A percentile compares a stretch with the other conserved stretches of the same genome.
phyloP scores from a whole-genome alignment of 257 asterid species.

The Rhazya stricta region DNA sequence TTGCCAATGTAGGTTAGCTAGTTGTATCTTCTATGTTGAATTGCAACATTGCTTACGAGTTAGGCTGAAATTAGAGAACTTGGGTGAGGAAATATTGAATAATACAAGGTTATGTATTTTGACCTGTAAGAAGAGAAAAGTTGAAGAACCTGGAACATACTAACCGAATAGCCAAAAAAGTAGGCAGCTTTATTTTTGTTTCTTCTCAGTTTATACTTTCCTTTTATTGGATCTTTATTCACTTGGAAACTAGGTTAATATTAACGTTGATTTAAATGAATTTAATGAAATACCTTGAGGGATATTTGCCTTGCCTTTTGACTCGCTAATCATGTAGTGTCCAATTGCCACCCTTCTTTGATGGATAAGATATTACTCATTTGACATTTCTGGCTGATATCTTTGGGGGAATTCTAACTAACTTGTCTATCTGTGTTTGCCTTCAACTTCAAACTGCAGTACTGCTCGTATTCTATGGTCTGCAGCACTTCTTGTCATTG shows the following conservation, averaged over 20 bases:
- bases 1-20: not conserved
- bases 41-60: not conserved
- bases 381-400: not conserved
- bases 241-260: not conserved
- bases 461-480: conserved; percentile 56
- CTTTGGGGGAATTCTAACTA: not conserved
- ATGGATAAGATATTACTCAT: not conserved
- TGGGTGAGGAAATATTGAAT: not conserved
- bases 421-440: not conserved
- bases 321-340: not conserved
- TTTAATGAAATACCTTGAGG: not conserved
- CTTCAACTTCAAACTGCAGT: conserved; percentile 43
- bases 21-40: not conserved
- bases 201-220: not conserved
- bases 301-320: conserved; percentile 7
- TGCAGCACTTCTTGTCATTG: conserved; percentile 92
- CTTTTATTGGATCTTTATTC: not conserved
- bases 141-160: not conserved
- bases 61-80: not conserved
- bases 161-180: not conserved
- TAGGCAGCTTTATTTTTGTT: not conserved
- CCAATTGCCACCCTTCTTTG: not conserved
- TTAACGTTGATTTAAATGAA: not conserved
- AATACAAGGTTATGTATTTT: not conserved
- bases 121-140: not conserved